Conservation (phyloP, 2,329 filamentous ascomycete genomes). For the Phaeoacremonium minimum region DNA sequence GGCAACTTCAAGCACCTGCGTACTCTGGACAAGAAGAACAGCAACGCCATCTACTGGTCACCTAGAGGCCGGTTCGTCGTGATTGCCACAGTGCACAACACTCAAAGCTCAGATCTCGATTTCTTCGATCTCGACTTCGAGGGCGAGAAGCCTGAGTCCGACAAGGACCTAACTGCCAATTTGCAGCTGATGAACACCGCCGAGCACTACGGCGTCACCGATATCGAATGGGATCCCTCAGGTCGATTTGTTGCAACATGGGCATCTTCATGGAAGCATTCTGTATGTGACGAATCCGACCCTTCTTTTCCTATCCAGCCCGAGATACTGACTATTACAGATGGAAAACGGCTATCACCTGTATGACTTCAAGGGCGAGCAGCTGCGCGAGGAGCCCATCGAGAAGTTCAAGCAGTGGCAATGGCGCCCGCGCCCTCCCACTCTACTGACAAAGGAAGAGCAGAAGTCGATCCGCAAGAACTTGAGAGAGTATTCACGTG, state of each 20-base stretch:
- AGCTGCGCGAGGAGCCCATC: slow-evolving; percentile 83
- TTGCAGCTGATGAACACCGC: slow-evolving; percentile 89
- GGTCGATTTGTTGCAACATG: slow-evolving; percentile 92
- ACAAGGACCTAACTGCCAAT: slow-evolving; percentile 93
- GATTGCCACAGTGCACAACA: slow-evolving; percentile 86
- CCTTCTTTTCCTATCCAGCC: slow-evolving; percentile 7
- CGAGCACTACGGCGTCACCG: slow-evolving; percentile 96
- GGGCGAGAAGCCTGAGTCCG: slow-evolving; percentile 87
- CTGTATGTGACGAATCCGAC: slow-evolving; percentile 53
- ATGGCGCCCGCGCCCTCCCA: slow-evolving; percentile 88
- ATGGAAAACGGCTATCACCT: slow-evolving; percentile 99
- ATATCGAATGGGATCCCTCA: slow-evolving; percentile 97
- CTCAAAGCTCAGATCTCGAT: slow-evolving; percentile 91
- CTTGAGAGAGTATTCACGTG: slow-evolving; percentile 89
- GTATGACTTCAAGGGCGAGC: slow-evolving; percentile 91
- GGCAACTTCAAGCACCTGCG: slow-evolving; percentile 97
- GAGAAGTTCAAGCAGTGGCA: slow-evolving; percentile 98
- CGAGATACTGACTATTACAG: slow-evolving; percentile 36
- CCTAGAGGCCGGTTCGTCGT: slow-evolving; percentile 93
- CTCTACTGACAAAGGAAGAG: slow-evolving; percentile 93
- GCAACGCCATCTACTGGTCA: slow-evolving; percentile 99
- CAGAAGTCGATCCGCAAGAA: slow-evolving; percentile 98
- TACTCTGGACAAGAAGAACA: slow-evolving; percentile 98
- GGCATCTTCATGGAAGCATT: slow-evolving; percentile 93
- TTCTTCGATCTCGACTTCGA: slow-evolving; percentile 99